A percentile compares a stretch with the other conserved stretches of the same genome.
These are phyloP conservation scores for Teratosphaeria gauchensis DNA, from an alignment of 2,329 filamentous ascomycete species.

Conservation along the genomic window DNA sequence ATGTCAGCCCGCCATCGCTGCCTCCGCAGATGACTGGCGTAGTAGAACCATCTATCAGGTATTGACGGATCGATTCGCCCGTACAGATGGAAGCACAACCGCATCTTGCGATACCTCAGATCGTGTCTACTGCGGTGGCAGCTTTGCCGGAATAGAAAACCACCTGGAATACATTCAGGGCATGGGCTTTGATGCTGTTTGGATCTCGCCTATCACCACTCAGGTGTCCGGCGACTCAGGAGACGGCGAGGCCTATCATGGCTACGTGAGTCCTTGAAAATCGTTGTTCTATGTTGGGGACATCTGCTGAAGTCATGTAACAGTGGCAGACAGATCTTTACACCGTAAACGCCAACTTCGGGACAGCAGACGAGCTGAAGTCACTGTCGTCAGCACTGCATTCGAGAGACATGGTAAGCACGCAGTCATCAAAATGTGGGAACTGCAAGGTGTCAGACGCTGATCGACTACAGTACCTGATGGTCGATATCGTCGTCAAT, in stretches of 20 bases:
- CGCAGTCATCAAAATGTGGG: slow-evolving; percentile 1
- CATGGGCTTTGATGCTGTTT: slow-evolving; percentile 26
- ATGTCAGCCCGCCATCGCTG: slow-evolving; percentile 11
- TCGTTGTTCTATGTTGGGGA: not conserved
- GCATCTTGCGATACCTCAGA: slow-evolving; percentile 27
- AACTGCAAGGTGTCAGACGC: not conserved
- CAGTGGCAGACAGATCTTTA: slow-evolving; percentile 42
- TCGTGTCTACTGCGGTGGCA: slow-evolving; percentile 50
- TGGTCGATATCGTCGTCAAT: slow-evolving; percentile 52
- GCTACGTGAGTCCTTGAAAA: slow-evolving; percentile 29
- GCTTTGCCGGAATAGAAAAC: slow-evolving; percentile 48
- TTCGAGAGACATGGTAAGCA: slow-evolving; percentile 25
- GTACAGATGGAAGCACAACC: slow-evolving; percentile 30
- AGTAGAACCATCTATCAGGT: slow-evolving; percentile 34
- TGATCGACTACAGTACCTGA: slow-evolving; percentile 35
- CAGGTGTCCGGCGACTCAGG: slow-evolving; percentile 30
- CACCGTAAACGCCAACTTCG: slow-evolving; percentile 28
- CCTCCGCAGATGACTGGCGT: slow-evolving; percentile 27
- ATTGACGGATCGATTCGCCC: slow-evolving; percentile 34
- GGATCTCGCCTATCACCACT: slow-evolving; percentile 48
- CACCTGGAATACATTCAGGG: slow-evolving; percentile 54
- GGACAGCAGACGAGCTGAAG: slow-evolving; percentile 27
- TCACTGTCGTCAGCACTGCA: slow-evolving; percentile 27
- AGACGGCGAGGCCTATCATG: slow-evolving; percentile 42
- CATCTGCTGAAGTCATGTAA: not conserved